These are phyloP conservation scores for Coleophoma crateriformis DNA, from an alignment of 2,329 filamentous ascomycete species.

Conservation along the genomic window DNA sequence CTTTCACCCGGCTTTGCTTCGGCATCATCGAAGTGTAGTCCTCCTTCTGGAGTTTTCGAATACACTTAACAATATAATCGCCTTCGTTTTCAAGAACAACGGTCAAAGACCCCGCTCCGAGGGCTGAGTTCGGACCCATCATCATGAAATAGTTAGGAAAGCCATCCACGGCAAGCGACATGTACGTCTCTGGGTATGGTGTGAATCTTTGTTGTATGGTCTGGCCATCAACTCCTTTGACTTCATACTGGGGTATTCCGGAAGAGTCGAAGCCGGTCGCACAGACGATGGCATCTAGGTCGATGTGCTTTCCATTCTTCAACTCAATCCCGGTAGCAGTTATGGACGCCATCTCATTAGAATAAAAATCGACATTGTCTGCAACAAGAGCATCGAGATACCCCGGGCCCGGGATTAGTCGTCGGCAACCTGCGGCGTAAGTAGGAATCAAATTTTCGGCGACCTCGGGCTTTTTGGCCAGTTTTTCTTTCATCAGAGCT, in stretches of 20 bases:
- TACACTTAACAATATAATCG: slow-evolving; percentile 21
- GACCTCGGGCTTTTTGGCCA: slow-evolving; percentile 35
- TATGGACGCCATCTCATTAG: slow-evolving; percentile 26
- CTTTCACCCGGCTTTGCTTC: slow-evolving; percentile 37
- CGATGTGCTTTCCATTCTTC: slow-evolving; percentile 17
- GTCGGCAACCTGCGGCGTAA: slow-evolving; percentile 31
- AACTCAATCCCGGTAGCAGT: slow-evolving; percentile 26
- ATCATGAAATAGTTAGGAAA: slow-evolving; percentile 26
- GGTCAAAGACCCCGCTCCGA: slow-evolving; percentile 18
- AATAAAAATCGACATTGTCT: slow-evolving; percentile 35
- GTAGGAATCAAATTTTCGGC: slow-evolving; percentile 9
- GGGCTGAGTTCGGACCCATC: slow-evolving; percentile 20
- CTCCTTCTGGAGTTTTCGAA: slow-evolving; percentile 36
- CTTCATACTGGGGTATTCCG: slow-evolving; percentile 17
- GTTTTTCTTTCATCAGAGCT: slow-evolving; percentile 33
- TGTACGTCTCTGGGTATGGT: slow-evolving; percentile 22
- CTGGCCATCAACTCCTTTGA: slow-evolving; percentile 16
- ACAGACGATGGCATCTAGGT: slow-evolving; percentile 22
- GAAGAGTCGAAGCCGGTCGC: slow-evolving; percentile 28
- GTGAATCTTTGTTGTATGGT: slow-evolving; percentile 20
- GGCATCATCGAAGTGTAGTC: slow-evolving; percentile 38
- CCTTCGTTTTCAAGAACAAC: slow-evolving; percentile 19
- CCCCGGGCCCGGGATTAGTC: slow-evolving; percentile 38
- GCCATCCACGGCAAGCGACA: slow-evolving; percentile 15
- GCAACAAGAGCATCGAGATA: slow-evolving; percentile 38